Evolutionary conservation across 2,329 filamentous ascomycete genomes (phyloP).

Genomic region (Alternaria hordeiaustralica): DNA sequence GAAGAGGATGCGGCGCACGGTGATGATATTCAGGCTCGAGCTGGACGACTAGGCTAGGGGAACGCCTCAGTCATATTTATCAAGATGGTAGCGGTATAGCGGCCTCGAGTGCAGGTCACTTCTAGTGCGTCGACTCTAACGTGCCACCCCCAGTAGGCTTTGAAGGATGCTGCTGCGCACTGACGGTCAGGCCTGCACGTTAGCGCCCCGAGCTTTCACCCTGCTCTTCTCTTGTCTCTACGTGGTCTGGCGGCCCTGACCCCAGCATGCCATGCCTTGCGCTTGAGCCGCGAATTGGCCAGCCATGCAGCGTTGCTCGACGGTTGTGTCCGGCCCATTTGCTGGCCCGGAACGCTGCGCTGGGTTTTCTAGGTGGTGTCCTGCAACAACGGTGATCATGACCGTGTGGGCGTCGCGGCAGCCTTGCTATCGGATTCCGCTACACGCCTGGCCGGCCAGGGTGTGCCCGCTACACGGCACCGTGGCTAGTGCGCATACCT

Average conservation of each 20-base stretch:
- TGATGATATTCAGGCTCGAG: slow-evolving; percentile 12
- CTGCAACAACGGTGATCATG: slow-evolving; percentile 26
- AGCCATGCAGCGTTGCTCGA: slow-evolving; percentile 29
- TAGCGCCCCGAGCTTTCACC: slow-evolving; percentile 38
- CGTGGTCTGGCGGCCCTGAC: slow-evolving; percentile 25
- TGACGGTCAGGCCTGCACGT: slow-evolving; percentile 29
- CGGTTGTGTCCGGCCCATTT: slow-evolving; percentile 46
- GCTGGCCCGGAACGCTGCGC: slow-evolving; percentile 43
- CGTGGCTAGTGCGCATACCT: neutral
- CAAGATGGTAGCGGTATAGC: slow-evolving; percentile 24
- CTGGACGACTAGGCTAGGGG: slow-evolving; percentile 22
- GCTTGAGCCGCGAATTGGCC: slow-evolving; percentile 43
- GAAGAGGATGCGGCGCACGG: slow-evolving; percentile 11
- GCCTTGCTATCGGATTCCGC: slow-evolving; percentile 11
- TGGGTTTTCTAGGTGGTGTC: slow-evolving; percentile 25
- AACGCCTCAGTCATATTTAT: slow-evolving; percentile 33
- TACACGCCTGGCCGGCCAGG: neutral
- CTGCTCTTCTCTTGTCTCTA: slow-evolving; percentile 21
- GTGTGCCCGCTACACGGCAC: neutral
- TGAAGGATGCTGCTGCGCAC: slow-evolving; percentile 33
- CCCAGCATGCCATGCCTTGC: slow-evolving; percentile 28
- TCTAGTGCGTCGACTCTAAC: slow-evolving; percentile 46
- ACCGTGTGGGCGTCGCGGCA: slow-evolving; percentile 4
- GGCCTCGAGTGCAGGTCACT: slow-evolving; percentile 22
- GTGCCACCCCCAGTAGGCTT: slow-evolving; percentile 31